phyloP scores from a whole-genome alignment of 345 rosid species.

The Geranium brycei region DNA sequence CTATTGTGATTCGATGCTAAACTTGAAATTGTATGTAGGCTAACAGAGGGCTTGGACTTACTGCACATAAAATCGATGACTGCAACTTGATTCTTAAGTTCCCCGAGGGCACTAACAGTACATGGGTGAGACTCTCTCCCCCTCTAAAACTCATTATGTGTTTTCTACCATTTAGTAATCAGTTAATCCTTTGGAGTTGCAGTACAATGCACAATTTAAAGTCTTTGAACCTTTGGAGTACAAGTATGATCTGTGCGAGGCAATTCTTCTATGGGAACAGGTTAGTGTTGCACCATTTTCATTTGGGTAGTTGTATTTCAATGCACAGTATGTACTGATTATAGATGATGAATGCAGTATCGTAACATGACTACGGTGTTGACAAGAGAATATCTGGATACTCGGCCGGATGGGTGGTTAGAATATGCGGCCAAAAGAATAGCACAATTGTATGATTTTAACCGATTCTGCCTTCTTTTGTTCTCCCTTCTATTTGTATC shows the following conservation, averaged over 20 bases:
- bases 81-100: constrained; percentile 78
- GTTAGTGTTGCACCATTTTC: constrained; percentile 24
- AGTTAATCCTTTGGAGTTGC: constrained; percentile 16
- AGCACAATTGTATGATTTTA: constrained; percentile 60
- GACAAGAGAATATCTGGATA: constrained; percentile 88
- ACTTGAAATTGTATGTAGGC: constrained; percentile 29
- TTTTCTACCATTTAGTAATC: background rate
- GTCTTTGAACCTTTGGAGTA: constrained; percentile 81
- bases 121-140: constrained; percentile 50
- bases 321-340: constrained; percentile 15
- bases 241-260: constrained; percentile 73
- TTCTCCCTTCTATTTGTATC: background rate
- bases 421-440: constrained; percentile 91
- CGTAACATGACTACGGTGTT: constrained; percentile 94
- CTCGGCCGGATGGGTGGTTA: constrained; percentile 88
- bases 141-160: constrained; percentile 1
- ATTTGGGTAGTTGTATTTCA: constrained; percentile 2
- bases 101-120: constrained; percentile 88
- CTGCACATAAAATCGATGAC: constrained; percentile 56
- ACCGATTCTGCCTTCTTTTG: background rate
- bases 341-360: constrained; percentile 41
- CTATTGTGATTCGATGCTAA: background rate
- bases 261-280: constrained; percentile 93
- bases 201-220: constrained; percentile 87
- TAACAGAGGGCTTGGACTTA: constrained; percentile 79